Conservation (phyloP, 495 filamentous ascomycete genomes). For the Tuber calosporum region DNA sequence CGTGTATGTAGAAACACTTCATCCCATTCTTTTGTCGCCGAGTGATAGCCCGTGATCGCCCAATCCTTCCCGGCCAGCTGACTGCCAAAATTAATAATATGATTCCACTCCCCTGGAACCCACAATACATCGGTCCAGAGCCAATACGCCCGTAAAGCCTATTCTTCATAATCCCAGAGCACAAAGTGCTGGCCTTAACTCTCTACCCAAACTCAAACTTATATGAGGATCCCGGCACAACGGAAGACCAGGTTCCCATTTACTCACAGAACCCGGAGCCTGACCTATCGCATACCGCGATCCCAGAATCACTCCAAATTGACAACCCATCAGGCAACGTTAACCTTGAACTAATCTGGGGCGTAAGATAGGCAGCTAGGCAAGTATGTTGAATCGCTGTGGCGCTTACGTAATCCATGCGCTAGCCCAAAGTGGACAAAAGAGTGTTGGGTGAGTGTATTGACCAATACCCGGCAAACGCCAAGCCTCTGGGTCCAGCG, state of each 20-base stretch:
- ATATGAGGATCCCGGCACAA: background rate
- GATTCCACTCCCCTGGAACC: background rate
- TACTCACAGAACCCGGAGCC: background rate
- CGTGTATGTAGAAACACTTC: background rate
- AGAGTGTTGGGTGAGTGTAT: too few relatives aligned
- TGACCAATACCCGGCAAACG: too few relatives aligned
- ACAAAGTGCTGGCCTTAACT: background rate
- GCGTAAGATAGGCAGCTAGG: too few relatives aligned
- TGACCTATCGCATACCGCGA: background rate
- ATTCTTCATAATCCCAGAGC: background rate
- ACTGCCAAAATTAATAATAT: too few relatives aligned
- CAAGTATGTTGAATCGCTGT: too few relatives aligned
- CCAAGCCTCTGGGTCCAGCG: too few relatives aligned
- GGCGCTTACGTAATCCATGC: too few relatives aligned
- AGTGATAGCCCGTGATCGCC: background rate
- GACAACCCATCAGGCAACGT: background rate
- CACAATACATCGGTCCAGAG: background rate
- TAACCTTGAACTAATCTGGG: too few relatives aligned
- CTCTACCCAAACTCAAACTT: background rate
- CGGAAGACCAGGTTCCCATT: background rate
- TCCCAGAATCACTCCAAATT: background rate
- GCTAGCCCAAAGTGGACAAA: too few relatives aligned
- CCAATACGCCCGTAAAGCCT: background rate
- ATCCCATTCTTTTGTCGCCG: background rate
- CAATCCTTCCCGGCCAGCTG: too few relatives aligned